Evolutionary conservation across 345 rosid genomes (phyloP).

Genomic region (Eucalyptus cladocalyx): DNA sequence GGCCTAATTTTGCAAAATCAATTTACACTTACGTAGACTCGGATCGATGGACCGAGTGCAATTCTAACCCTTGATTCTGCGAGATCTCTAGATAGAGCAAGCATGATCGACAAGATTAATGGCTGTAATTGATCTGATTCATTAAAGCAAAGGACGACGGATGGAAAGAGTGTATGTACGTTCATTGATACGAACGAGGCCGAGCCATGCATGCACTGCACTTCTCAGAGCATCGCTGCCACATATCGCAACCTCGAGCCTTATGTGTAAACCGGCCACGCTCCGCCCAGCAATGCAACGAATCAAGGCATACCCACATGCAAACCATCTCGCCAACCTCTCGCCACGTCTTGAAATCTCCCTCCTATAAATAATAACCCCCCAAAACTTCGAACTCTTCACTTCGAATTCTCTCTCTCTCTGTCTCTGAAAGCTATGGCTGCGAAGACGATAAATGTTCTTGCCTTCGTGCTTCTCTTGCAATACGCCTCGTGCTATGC

Average conservation of each 20-base stretch:
- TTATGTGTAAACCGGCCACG: not conserved
- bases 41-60: not conserved
- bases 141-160: not conserved
- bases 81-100: not conserved
- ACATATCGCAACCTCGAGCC: not conserved
- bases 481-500: not conserved
- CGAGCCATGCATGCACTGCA: not conserved
- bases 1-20: not conserved
- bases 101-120: not conserved
- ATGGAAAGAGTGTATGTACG: not conserved
- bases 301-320: not conserved
- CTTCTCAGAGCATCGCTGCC: not conserved
- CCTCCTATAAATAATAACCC: not conserved
- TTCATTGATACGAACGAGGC: not conserved
- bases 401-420: not conserved
- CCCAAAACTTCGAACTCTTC: not conserved
- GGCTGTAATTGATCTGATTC: not conserved
- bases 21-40: not conserved
- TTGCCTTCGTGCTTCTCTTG: not conserved
- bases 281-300: not conserved
- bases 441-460: not conserved
- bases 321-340: not conserved
- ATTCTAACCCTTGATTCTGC: not conserved
- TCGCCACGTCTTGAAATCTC: not conserved
- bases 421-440: not conserved